phyloP scores from a whole-genome alignment of 176 grass and related monocot genomes.

The Tuctoria greenei region DNA sequence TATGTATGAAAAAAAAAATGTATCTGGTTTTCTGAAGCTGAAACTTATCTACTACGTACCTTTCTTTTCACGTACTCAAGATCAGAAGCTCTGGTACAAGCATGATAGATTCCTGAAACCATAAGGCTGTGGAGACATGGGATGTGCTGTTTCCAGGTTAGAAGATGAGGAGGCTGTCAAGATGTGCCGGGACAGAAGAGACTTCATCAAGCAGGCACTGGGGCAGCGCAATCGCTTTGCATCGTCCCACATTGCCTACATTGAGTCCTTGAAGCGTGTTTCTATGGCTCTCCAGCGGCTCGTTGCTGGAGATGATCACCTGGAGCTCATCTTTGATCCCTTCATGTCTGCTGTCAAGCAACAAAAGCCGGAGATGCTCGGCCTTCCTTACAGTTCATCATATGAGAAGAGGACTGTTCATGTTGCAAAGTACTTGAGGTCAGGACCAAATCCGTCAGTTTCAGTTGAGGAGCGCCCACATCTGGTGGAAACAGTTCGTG shows the following conservation, averaged over 20 bases:
- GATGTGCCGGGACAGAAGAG: constrained; percentile 84
- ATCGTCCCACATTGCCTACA: constrained; percentile 75
- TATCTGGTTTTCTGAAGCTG: constrained; percentile 22
- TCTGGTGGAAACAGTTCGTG: constrained; percentile 54
- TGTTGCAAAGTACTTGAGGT: constrained; percentile 67
- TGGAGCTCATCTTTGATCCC: constrained; percentile 64
- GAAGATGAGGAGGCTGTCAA: constrained; percentile 96
- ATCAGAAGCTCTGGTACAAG: constrained; percentile 30
- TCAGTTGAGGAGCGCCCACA: constrained; percentile 71
- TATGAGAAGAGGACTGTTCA: constrained; percentile 69
- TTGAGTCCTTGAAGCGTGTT: constrained; percentile 76
- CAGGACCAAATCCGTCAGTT: constrained; percentile 65
- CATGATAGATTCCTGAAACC: constrained; percentile 71
- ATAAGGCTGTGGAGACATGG: constrained; percentile 70
- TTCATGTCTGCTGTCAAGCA: constrained; percentile 61
- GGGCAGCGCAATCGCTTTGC: constrained; percentile 78
- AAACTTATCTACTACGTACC: constrained; percentile 10
- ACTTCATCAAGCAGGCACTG: constrained; percentile 92
- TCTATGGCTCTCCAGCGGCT: constrained; percentile 70
- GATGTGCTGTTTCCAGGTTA: constrained; percentile 93
- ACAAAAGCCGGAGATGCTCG: constrained; percentile 58
- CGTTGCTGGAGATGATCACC: constrained; percentile 64
- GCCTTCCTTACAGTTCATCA: constrained; percentile 55
- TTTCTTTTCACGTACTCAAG: background rate
- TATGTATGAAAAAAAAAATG: background rate